Percentiles rank a stretch among this genome's conserved stretches.
Conservation (phyloP, 2,329 filamentous ascomycete genomes). For the Aspergillus sp. region DNA sequence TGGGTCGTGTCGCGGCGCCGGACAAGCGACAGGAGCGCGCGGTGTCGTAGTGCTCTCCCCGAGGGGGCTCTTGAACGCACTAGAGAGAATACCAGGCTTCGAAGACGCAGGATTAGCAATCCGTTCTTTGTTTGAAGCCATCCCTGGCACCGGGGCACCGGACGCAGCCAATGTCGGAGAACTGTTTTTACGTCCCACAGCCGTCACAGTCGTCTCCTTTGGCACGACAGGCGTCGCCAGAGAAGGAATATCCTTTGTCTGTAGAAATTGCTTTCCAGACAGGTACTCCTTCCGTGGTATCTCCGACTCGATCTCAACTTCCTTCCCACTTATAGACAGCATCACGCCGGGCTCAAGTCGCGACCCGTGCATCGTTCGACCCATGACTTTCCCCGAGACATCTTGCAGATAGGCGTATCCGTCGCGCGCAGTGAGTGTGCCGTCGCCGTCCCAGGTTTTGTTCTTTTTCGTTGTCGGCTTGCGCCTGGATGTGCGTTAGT, state of each 20-base stretch:
- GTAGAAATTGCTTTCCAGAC: constrained; percentile 27
- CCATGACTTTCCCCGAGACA: constrained; percentile 62
- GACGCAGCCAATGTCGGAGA: constrained; percentile 6
- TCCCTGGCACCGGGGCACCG: constrained; percentile 8
- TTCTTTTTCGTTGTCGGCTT: constrained; percentile 70
- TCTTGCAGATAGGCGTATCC: constrained; percentile 62
- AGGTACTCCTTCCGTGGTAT: constrained; percentile 61
- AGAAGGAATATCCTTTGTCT: constrained; percentile 18
- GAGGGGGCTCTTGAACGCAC: constrained; percentile 62
- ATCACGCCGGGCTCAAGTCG: constrained; percentile 58
- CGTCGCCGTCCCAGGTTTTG: constrained; percentile 75
- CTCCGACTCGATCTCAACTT: constrained; percentile 64
- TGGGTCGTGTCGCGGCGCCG: constrained; percentile 65
- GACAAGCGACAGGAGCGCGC: constrained; percentile 44
- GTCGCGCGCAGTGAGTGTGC: constrained; percentile 56
- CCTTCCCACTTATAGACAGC: constrained; percentile 63
- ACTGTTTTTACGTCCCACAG: constrained; percentile 7
- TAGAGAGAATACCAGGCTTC: constrained; percentile 41
- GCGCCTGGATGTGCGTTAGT: constrained; percentile 48
- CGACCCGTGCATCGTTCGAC: constrained; percentile 54
- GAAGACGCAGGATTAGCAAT: constrained; percentile 37
- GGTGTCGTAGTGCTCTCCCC: constrained; percentile 52
- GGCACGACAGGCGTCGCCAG: constrained; percentile 1
- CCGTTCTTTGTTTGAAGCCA: constrained; percentile 4
- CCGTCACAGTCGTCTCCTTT: constrained; percentile 20